Base-by-base conservation (phyloP, 2,329 filamentous ascomycete genomes). In the Neodidymelliopsis sp. region DNA sequence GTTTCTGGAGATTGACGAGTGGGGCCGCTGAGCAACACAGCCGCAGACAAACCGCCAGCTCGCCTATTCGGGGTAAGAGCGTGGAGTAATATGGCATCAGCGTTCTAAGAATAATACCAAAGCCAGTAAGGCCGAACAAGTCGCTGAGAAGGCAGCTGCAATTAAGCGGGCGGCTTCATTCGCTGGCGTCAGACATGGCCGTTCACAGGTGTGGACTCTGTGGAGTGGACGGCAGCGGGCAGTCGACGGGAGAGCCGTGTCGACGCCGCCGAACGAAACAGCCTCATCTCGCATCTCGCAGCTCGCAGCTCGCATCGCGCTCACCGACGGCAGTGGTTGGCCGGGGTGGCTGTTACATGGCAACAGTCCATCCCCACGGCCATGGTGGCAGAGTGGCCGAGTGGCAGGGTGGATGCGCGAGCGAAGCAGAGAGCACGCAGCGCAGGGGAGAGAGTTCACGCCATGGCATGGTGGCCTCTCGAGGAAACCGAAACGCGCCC, bases 41-140 rank as follows among this genome's bases (percentile, higher is more conserved):
- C 69, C 69, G 65, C 67, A 63, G 35, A 37, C 54, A 57, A 63
- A 53, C 56, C 57, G 60, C 63, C 57, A 53, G 50, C 25, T 33
- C 8, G 41, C 54, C 59, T 38, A 18, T 56, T 61, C 31, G 36
- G 43, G 59, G 65, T 41, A 66, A 65, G 53, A 56, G 57, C 46
- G 40, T 34, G 51, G 55, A 48, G 58, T 57, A 56, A 62, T 62
- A 60, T 63, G 59, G 60, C 66, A 63, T 65, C 66, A 67, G 65
- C 65, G 62, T 63, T 65, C 67, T 69, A 71, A 71, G 67, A 70
- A 71, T 42, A 70, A 71, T 42, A 52, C 47, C 35, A 56, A 42
- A 12, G 25, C 35, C 49, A 48, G 46, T 52, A 34, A 50, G 34
- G 40, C 34, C 43, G 56, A 44, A 52, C 45, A 35, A 27, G 24